Evolutionary conservation across 129 eudicot species (phyloP).

Genomic region (Artemisia tridentata): DNA sequence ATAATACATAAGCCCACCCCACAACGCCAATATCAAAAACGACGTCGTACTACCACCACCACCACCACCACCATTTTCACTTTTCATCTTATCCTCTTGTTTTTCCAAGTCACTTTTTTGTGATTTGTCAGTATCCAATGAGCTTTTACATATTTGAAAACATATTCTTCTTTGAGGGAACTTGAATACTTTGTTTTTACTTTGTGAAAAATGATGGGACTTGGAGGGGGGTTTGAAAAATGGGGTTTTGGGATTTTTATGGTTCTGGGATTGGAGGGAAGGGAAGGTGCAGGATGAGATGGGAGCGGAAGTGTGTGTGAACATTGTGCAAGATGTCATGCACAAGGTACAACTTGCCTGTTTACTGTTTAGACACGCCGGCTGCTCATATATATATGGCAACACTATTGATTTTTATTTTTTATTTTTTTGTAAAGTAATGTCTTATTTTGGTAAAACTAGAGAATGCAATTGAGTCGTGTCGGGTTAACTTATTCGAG

Average conservation of each 20-base stretch:
- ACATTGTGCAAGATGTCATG: constrained; percentile 26
- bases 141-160: constrained; percentile 38
- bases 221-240: constrained; percentile 2
- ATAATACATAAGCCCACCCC: constrained; percentile 83
- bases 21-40: constrained; percentile 64
- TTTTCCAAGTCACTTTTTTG: constrained; percentile 36
- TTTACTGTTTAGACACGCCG: too few relatives aligned
- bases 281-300: constrained; percentile 57
- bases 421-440: too few relatives aligned
- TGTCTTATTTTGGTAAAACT: too few relatives aligned
- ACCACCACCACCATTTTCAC: constrained; percentile 37
- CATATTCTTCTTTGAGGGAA: constrained; percentile 20
- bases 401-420: too few relatives aligned
- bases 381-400: too few relatives aligned
- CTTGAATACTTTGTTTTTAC: background rate
- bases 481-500: too few relatives aligned
- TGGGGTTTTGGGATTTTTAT: constrained; percentile 18
- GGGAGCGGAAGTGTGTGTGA: constrained; percentile 41
- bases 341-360: too few relatives aligned
- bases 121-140: constrained; percentile 37
- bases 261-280: constrained; percentile 36
- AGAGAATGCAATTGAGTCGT: too few relatives aligned
- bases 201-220: constrained; percentile 4
- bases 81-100: constrained; percentile 22
- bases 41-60: constrained; percentile 72